Base-by-base conservation (phyloP, 257 asterid genomes). In the Solanum ossicruentum region DNA sequence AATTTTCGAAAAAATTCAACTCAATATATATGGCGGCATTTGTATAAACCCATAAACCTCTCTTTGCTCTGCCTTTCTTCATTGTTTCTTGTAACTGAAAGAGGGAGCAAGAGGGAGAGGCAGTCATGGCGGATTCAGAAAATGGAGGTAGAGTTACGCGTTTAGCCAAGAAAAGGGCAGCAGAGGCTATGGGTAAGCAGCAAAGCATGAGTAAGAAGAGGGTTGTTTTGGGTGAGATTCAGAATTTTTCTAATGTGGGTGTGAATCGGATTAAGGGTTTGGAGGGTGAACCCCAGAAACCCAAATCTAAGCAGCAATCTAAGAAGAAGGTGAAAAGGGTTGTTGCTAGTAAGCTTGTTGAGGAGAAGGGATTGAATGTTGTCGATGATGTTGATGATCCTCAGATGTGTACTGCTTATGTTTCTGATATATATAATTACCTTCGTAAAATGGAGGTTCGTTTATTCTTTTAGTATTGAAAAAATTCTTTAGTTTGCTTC, bases 391-490 rank as follows among this genome's bases (percentile, higher is more conserved):
- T 80, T 39, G 86, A 83, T 41, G 95, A 96, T 32, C 97, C 95
- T 0, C 98, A 93, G 92, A 92, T 94, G 97, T 93, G 98, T 60
- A 87, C 57, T 54, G 89, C 92, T 45, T 92, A 94, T 84, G 97
- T 85, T 91, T 89, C 95, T 87, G 98, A 95, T 79, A 96, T 96
- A 43, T 96, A 93, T 28, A 93, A 88, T 3, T 96, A 96, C 89
- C 98, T 96, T 87, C 98, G 87, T 23, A 67, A 58, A 15, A 91
- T 93, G 95, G 98, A 96, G 99, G 99, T 95, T 17, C 45, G 91
- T 86, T 11, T 72, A 45, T 6, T 20, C 16, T 67, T 45, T 7
- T 16, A 23, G 18, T 26, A 26, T 71, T 47, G 61, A n/a, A 9
- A 11, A 58, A 57, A 41, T 1, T 39, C 18, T 13, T 77, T 12